A percentile compares a stretch with the other conserved stretches of the same genome.
phyloP scores from a whole-genome alignment of 1,284 basidiomycete species.

The Prillingera fragicola region DNA sequence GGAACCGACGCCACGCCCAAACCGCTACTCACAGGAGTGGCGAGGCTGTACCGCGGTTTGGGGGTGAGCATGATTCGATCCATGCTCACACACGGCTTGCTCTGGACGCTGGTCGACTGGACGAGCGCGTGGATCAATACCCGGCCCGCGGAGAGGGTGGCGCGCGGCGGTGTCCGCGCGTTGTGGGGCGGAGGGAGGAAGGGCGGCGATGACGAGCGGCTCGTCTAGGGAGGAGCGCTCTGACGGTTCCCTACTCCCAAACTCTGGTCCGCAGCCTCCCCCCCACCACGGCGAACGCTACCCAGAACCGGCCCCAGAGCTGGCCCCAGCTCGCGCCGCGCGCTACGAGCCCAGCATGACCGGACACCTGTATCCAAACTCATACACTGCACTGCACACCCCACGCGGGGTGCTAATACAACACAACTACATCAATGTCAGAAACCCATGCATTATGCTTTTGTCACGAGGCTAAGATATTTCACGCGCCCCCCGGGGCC shows the following conservation, averaged over 20 bases:
- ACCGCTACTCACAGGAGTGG: slow-evolving; percentile 39
- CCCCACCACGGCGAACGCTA: no score
- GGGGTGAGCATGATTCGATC: slow-evolving; percentile 47
- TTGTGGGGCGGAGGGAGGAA: no score
- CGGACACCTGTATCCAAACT: slow-evolving; percentile 2
- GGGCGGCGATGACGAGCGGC: slow-evolving; percentile 12
- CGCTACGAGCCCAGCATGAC: not conserved
- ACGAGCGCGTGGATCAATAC: slow-evolving; percentile 43
- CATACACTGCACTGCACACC: slow-evolving; percentile 1
- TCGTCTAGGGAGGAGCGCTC: no score
- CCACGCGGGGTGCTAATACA: not conserved
- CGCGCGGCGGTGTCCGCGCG: no score
- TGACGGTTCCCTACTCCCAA: no score
- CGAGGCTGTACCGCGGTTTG: slow-evolving; percentile 41
- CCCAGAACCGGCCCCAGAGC: not conserved
- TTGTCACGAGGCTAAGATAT: no score
- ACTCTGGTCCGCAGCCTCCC: no score
- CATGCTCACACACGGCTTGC: slow-evolving; percentile 47
- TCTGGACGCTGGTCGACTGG: slow-evolving; percentile 48
- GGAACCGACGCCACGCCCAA: slow-evolving; percentile 44
- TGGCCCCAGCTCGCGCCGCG: not conserved
- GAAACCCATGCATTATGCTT: not conserved
- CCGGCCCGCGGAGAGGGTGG: slow-evolving; percentile 32
- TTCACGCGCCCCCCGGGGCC: no score
- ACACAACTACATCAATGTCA: not conserved